Percentiles rank a stretch among this genome's conserved stretches.
Evolutionary conservation across 257 asterid species (phyloP).

Genomic region (Solanum paucissectum): DNA sequence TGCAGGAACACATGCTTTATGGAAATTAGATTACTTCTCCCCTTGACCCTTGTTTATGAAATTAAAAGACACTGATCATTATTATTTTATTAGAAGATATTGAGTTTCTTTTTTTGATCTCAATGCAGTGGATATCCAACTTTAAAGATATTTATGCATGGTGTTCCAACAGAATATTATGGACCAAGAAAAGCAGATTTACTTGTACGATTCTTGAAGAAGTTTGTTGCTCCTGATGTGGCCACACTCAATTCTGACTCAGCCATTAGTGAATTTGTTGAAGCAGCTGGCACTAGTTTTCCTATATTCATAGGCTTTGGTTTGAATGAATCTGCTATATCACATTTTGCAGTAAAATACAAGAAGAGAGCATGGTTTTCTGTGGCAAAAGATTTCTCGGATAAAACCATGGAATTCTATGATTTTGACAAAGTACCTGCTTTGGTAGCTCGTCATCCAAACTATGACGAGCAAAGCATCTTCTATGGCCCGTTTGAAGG

Average conservation of each 20-base stretch:
- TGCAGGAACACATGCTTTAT: not conserved
- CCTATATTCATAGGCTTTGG: slow-evolving; percentile 93
- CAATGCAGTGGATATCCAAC: slow-evolving; percentile 87
- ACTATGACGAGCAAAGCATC: slow-evolving; percentile 57
- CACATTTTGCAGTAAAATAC: slow-evolving; percentile 59
- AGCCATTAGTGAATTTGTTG: slow-evolving; percentile 49
- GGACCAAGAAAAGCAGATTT: slow-evolving; percentile 86
- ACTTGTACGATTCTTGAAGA: slow-evolving; percentile 50
- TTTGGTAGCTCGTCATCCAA: slow-evolving; percentile 61
- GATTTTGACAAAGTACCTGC: slow-evolving; percentile 90
- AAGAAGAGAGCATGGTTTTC: slow-evolving; percentile 98
- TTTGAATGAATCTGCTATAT: slow-evolving; percentile 44
- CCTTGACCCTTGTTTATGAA: not conserved
- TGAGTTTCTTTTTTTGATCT: not conserved
- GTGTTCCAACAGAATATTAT: slow-evolving; percentile 68
- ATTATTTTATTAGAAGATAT: not conserved
- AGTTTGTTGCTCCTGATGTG: slow-evolving; percentile 81
- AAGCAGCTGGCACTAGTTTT: slow-evolving; percentile 61
- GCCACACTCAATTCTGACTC: slow-evolving; percentile 55
- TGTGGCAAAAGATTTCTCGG: slow-evolving; percentile 72
- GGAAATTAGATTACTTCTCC: not conserved
- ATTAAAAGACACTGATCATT: not conserved
- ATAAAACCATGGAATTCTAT: slow-evolving; percentile 51
- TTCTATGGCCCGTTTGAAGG: slow-evolving; percentile 98
- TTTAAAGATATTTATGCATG: slow-evolving; percentile 74